Base-by-base conservation (phyloP, 225 moss, liverwort and hornwort genomes). In the Antitrichia curtipendula region DNA sequence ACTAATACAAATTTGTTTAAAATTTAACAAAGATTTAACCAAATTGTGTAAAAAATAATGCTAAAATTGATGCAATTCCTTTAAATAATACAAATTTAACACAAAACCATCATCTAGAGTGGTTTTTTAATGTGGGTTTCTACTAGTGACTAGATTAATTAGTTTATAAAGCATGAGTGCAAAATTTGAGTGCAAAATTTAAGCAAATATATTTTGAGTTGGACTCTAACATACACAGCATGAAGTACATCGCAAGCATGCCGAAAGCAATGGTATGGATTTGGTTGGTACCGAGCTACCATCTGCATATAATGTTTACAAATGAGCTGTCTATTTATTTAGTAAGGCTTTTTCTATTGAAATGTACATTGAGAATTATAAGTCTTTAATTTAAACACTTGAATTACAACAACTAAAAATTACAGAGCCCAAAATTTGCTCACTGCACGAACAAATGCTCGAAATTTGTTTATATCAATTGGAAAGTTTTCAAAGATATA, bases 221-320 rank as follows among this genome's bases (percentile, higher is more conserved):
- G 8, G 38, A 16, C 15, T 91, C 4, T 14, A 86, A 83, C 92
- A 90, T 97, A 98, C 98, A 93, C 91, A 23, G 98, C 97, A 87
- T 98, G 98, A 87, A 98, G 91, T 25, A 98, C 98, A 91, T 98
- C 97, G 45, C 98, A 98, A 82, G 98, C 98, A 90, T 98, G 98
- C 58, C 97, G 95, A 82, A 98, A 98, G 88, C 96, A 97, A 87
- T 98, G 98, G 87, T 98, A 98, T 53, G 98, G 96, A 94, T 98
- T 97, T 22, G 96, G 95, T 80, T 98, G 98, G 60, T 98, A 98
- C 18, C 95, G 96, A 80, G 92, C 95, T 72, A 95, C 95, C 98
- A 98, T 98, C 97, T 98, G 90, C 84, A 92, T 73, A 80, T 73
- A 80, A 64, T 36, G 15, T 27, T 72, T 62, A 41, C 5, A 86